phyloP scores from a whole-genome alignment of 305 asterid species.

The Lippia alba region DNA sequence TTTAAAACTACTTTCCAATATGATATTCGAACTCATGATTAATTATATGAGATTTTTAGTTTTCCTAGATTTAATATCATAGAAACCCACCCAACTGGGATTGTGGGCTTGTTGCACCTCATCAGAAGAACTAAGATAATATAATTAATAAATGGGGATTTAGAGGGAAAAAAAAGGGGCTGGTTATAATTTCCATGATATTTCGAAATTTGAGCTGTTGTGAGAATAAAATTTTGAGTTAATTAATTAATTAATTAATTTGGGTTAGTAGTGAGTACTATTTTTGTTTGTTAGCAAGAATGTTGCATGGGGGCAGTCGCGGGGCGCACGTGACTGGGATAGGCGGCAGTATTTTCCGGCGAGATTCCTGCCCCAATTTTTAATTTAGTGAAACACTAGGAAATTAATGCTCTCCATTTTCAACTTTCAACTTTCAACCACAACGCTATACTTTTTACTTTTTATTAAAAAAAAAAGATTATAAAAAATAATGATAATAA shows the following conservation, averaged over 20 bases:
- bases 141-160: not conserved
- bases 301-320: conserved; percentile 42
- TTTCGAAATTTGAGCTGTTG: conserved; percentile 12
- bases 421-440: conserved; percentile 3
- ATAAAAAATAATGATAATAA: too few species aligned
- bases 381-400: not conserved
- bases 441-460: too few species aligned
- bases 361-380: conserved; percentile 54
- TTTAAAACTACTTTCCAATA: too few species aligned
- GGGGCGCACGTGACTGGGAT: conserved; percentile 64
- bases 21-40: too few species aligned
- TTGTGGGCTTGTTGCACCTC: too few species aligned
- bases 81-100: too few species aligned
- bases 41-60: too few species aligned
- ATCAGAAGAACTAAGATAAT: not conserved
- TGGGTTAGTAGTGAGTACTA: not conserved
- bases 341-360: conserved; percentile 58
- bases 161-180: not conserved
- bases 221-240: too few species aligned
- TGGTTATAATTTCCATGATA: not conserved
- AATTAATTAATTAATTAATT: too few species aligned
- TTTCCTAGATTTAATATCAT: too few species aligned
- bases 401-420: conserved; percentile 6
- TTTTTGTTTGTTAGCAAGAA: conserved; percentile 33
- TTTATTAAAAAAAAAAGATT: too few species aligned